Evolutionary conservation across 768 basidiomycete genomes (phyloP), one percentile per base, ranked within the genome.

Genomic region (Scleroderma bovista): DNA sequence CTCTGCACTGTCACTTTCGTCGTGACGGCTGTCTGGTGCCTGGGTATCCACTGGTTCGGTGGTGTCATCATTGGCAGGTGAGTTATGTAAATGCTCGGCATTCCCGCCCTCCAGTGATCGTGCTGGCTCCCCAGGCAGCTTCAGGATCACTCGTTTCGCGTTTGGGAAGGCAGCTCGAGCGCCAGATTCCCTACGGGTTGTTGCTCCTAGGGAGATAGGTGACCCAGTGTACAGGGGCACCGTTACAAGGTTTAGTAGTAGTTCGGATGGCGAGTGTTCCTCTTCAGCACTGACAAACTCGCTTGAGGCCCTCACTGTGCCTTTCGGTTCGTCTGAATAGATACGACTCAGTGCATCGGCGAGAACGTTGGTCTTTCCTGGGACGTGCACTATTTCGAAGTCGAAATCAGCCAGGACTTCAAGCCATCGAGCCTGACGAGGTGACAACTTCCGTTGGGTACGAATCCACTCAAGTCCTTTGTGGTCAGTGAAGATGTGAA

Each of bases 401-500:
- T 69, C 51, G 39, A 65, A 71, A 19, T 65, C 53, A 9, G 50
- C 50, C 0, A 71, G 24, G 6, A 39, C 20, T 26, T 67, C 63
- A 1, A 64, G 19, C 69, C 67, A 69, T 0, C 60, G 49, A 0
- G 49, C 48, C 49, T 69, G 68, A 13, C 60, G 34, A 0, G 44
- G 53, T 0, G 63, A 62, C 42, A 69, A 19, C n/a, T 61, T 50
- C 31, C 49, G 48, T 34, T 69, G 63, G 0, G 46, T 54, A 23
- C 48, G 17, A 6, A 69, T 41, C 43, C 55, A 50, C 4, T 51
- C 54, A 0, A 69, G 56, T 0, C 49, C 58, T 31, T 61, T 57
- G 31, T 70, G 68, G 46, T 69, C 69, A 1, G 67, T 66, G 15
- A 53, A 54, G 9, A 61, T 51, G 1, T 43, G 34, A 41, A 69